These are phyloP conservation scores for Halophytophthora polymorphica DNA, from an alignment of 352 stramenopile genomes.

Conservation along the genomic window DNA sequence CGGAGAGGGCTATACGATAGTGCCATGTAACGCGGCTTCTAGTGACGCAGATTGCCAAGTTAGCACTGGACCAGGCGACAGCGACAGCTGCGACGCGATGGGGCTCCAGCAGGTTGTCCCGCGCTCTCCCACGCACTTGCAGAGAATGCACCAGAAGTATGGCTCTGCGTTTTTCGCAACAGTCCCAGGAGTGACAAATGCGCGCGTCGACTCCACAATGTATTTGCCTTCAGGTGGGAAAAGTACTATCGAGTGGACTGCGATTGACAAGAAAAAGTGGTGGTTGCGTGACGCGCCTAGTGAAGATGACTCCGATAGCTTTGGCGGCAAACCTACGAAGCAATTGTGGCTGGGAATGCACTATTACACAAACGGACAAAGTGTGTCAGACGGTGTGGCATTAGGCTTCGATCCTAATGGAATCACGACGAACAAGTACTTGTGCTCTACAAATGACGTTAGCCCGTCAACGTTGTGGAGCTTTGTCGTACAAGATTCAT, in stretches of 20 bases:
- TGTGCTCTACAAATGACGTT: conserved; percentile 62
- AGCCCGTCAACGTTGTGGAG: conserved; percentile 46
- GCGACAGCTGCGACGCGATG: conserved; percentile 50
- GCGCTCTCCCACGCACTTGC: conserved; percentile 44
- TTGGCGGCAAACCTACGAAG: conserved; percentile 20
- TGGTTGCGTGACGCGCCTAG: conserved; percentile 52
- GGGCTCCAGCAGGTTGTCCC: conserved; percentile 49
- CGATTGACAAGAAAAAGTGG: conserved; percentile 52
- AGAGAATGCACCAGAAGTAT: conserved; percentile 37
- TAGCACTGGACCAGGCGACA: conserved; percentile 33
- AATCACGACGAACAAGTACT: conserved; percentile 41
- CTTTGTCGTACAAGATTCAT: conserved; percentile 45
- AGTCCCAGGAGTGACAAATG: conserved; percentile 49
- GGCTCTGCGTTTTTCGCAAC: conserved; percentile 52
- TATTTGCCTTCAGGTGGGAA: conserved; percentile 44
- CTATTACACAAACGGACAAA: conserved; percentile 34
- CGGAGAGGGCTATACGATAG: conserved; percentile 49
- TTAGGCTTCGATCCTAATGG: conserved; percentile 46
- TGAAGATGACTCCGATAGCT: conserved; percentile 18
- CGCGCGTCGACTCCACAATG: conserved; percentile 27
- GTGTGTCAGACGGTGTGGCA: conserved; percentile 32
- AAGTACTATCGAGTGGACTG: conserved; percentile 39
- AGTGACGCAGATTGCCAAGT: conserved; percentile 28
- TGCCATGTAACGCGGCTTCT: conserved; percentile 40
- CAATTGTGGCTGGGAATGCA: conserved; percentile 61